phyloP scores from a whole-genome alignment of 169 alveolate species.

The Cardiosporidium cionae region DNA sequence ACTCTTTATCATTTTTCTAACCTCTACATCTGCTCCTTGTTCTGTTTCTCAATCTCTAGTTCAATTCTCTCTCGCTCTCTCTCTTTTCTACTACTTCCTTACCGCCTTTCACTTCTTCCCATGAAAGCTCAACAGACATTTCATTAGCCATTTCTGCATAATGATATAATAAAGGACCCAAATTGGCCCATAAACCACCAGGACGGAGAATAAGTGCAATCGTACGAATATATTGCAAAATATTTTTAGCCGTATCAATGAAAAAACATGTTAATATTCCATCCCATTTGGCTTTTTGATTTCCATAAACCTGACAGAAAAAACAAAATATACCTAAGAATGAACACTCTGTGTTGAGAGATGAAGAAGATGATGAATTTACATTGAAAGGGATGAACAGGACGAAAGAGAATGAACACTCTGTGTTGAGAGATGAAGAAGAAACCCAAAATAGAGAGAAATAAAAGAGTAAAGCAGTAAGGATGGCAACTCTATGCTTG shows the following conservation, averaged over 20 bases:
- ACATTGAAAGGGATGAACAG: background rate
- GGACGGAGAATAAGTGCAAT: constrained; percentile 73
- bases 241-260: constrained; percentile 95
- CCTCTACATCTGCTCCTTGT: too few relatives aligned
- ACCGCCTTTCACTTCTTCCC: constrained; percentile 75
- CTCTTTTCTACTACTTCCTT: too few relatives aligned
- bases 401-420: too few relatives aligned
- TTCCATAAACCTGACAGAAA: constrained; percentile 61
- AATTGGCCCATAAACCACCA: constrained; percentile 93
- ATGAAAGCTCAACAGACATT: constrained; percentile 81
- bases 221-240: constrained; percentile 86
- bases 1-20: too few relatives aligned
- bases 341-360: background rate
- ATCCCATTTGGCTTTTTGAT: constrained; percentile 71
- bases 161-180: constrained; percentile 96
- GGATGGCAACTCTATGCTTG: too few relatives aligned
- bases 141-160: constrained; percentile 84
- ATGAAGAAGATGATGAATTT: background rate
- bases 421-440: too few relatives aligned
- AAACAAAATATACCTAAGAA: background rate
- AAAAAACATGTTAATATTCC: constrained; percentile 90
- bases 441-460: too few relatives aligned
- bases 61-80: too few relatives aligned
- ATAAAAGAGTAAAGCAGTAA: too few relatives aligned
- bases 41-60: too few relatives aligned